These are phyloP conservation scores for Phytophthora macrochlamydospora DNA, from an alignment of 352 stramenopile species.

Conservation along the genomic window DNA sequence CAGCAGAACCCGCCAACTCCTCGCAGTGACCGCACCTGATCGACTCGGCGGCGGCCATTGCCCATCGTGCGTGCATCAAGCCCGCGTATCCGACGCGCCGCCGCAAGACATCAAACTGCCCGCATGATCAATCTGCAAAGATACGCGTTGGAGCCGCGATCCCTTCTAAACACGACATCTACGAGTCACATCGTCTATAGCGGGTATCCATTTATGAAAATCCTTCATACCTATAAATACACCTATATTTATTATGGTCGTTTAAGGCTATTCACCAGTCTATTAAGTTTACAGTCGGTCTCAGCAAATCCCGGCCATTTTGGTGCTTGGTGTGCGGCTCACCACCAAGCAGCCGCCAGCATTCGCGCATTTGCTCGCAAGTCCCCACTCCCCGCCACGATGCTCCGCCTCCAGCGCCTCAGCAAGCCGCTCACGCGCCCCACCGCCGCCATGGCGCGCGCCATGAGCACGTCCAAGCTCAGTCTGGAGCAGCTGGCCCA, in stretches of 20 bases:
- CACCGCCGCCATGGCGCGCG: conserved; percentile 13
- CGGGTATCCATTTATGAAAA: background rate
- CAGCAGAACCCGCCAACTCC: too few relatives aligned
- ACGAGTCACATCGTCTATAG: background rate
- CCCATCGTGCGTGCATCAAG: background rate
- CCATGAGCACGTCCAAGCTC: conserved; percentile 69
- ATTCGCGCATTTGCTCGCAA: conserved; percentile 17
- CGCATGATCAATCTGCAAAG: background rate
- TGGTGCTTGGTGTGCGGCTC: conserved; percentile 3
- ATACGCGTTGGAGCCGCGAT: background rate
- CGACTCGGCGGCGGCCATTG: background rate
- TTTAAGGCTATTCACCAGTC: background rate
- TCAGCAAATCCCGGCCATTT: conserved; percentile 1
- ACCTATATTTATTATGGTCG: background rate
- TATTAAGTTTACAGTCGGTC: background rate
- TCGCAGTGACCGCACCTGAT: background rate
- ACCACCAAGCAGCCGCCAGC: background rate
- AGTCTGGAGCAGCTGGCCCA: conserved; percentile 69
- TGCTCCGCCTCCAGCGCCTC: conserved; percentile 33
- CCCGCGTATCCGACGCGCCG: background rate
- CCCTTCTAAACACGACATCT: background rate
- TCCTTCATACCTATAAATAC: background rate
- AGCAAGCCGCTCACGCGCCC: conserved; percentile 14
- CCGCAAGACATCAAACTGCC: background rate
- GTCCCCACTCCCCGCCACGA: conserved; percentile 14